phyloP scores from a whole-genome alignment of 305 asterid species.

The Ilex paraguariensis region DNA sequence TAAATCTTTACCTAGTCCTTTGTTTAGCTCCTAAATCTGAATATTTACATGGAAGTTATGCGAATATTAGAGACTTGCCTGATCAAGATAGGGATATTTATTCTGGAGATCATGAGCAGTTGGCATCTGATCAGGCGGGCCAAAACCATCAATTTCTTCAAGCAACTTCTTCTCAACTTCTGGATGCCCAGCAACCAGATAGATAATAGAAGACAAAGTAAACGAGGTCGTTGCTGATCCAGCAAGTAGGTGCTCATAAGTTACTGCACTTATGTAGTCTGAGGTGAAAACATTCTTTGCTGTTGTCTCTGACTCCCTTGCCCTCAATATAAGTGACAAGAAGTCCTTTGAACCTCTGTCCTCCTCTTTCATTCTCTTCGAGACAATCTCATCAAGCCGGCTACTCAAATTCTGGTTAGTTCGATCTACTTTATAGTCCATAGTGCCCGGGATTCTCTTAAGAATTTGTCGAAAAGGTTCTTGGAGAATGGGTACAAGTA shows the following conservation, averaged over 20 bases:
- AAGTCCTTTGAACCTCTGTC: conserved; percentile 56
- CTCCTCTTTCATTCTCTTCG: conserved; percentile 41
- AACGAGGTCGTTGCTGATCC: conserved; percentile 94
- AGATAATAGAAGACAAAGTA: conserved; percentile 68
- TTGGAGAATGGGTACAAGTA: conserved; percentile 68
- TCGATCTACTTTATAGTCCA: conserved; percentile 77
- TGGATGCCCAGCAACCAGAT: conserved; percentile 64
- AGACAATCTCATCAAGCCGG: conserved; percentile 63
- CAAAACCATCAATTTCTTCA: conserved; percentile 68
- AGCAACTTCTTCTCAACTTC: conserved; percentile 64
- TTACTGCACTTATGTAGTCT: conserved; percentile 78
- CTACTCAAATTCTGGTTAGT: conserved; percentile 51
- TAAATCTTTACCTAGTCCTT: too few relatives aligned
- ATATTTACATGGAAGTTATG: not conserved
- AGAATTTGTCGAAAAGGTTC: conserved; percentile 89
- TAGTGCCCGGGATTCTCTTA: conserved; percentile 77
- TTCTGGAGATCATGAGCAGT: conserved; percentile 71
- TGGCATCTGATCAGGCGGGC: conserved; percentile 58
- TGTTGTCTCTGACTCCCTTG: conserved; percentile 49
- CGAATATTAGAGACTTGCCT: conserved; percentile 28
- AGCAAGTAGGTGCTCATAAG: conserved; percentile 89
- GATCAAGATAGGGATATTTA: conserved; percentile 73
- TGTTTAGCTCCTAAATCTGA: too few relatives aligned
- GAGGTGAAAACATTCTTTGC: conserved; percentile 59
- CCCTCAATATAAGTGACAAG: conserved; percentile 63